phyloP scores from a whole-genome alignment of 139 green algal genomes.

The Monoraphidium neglectum region DNA sequence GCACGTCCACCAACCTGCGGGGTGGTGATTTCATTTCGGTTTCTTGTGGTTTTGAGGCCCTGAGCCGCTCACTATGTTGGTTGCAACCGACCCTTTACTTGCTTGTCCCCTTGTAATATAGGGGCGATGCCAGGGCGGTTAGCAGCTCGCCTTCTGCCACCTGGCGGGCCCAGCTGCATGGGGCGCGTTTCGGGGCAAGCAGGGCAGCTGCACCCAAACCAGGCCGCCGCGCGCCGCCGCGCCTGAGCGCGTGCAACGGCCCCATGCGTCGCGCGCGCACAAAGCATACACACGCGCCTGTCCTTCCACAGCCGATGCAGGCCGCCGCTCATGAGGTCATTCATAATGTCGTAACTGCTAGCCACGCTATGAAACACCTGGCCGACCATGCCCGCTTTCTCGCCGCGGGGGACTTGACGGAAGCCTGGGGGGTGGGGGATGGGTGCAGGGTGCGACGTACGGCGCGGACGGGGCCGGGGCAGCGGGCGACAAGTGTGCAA shows the following conservation, averaged over 20 bases:
- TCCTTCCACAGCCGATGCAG: constrained; percentile 98
- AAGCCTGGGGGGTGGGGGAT: constrained; percentile 50
- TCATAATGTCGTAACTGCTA: constrained; percentile 96
- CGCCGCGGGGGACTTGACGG: constrained; percentile 51
- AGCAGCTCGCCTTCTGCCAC: no score
- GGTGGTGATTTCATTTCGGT: background rate
- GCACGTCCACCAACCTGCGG: constrained; percentile 68
- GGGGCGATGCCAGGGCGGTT: no score
- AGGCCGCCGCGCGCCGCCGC: background rate
- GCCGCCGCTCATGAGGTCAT: constrained; percentile 98
- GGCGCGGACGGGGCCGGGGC: no score
- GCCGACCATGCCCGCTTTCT: constrained; percentile 80
- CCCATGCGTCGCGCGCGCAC: no score
- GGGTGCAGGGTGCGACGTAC: no score
- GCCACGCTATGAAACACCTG: constrained; percentile 94
- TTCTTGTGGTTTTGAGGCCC: background rate
- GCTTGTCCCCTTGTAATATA: no score
- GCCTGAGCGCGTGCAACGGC: no score
- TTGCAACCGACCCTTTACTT: background rate
- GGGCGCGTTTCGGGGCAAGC: no score
- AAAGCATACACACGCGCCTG: constrained; percentile 39
- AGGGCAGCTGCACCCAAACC: background rate
- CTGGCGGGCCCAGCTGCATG: no score
- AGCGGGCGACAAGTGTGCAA: no score
- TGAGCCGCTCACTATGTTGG: constrained; percentile 1